phyloP scores from a whole-genome alignment of 345 rosid genomes.

The Eucalyptus urophylla region DNA sequence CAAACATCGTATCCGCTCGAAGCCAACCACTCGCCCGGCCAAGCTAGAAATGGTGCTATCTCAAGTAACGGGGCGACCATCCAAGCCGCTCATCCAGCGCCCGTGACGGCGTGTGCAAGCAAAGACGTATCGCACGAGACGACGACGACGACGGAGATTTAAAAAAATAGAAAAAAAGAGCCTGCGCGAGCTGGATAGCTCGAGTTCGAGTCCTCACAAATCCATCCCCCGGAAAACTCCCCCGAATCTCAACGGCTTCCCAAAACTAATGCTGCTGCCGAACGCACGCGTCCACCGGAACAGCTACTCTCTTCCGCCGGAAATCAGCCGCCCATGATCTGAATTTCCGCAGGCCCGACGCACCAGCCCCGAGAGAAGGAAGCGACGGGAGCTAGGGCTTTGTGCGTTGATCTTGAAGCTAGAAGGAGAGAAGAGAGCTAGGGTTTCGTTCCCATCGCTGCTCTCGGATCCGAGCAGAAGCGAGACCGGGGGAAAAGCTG shows the following conservation, averaged over 20 bases:
- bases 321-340: not conserved
- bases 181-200: not conserved
- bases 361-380: not conserved
- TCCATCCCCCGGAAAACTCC: not conserved
- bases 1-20: not conserved
- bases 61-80: not conserved
- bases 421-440: not conserved
- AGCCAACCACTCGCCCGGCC: not conserved
- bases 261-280: not conserved
- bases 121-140: not conserved
- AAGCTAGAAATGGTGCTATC: not conserved
- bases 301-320: not conserved
- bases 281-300: not conserved
- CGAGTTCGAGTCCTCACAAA: not conserved
- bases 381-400: constrained; percentile 7
- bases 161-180: not conserved
- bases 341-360: not conserved
- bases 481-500: not conserved
- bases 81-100: not conserved
- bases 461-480: not conserved
- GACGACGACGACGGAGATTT: not conserved
- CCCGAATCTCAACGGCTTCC: not conserved
- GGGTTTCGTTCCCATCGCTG: constrained; percentile 7
- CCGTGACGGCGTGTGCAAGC: not conserved
- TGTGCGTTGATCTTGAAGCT: not conserved